A percentile compares a stretch with the other conserved stretches of the same genome.
Evolutionary conservation across 2,329 filamentous ascomycete genomes (phyloP).

Genomic region (Ceratocystis albifundus): DNA sequence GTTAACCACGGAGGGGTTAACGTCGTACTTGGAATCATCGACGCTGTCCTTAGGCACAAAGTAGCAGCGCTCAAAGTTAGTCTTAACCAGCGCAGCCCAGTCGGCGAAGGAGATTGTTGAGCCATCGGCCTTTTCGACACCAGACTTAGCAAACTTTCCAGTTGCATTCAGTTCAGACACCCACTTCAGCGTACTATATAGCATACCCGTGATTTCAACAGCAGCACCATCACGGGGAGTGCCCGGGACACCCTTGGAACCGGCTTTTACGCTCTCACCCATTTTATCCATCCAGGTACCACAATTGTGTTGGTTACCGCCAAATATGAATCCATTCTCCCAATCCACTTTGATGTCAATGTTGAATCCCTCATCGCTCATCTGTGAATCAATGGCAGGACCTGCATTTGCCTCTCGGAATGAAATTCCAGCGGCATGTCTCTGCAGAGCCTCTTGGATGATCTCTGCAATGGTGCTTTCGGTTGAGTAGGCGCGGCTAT

Average conservation of each 20-base stretch:
- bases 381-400: constrained; percentile 76
- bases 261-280: constrained; percentile 88
- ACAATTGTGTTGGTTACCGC: constrained; percentile 88
- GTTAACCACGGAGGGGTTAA: constrained; percentile 70
- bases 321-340: constrained; percentile 81
- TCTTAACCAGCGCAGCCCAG: constrained; percentile 71
- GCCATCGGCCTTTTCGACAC: constrained; percentile 56
- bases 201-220: constrained; percentile 84
- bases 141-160: constrained; percentile 60
- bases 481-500: constrained; percentile 72
- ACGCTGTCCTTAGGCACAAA: constrained; percentile 61
- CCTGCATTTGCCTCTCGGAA: constrained; percentile 94
- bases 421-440: constrained; percentile 79
- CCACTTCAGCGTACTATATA: constrained; percentile 85
- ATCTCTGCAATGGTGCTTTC: constrained; percentile 77
- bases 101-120: constrained; percentile 54
- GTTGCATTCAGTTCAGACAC: constrained; percentile 53
- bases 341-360: constrained; percentile 86
- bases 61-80: constrained; percentile 86
- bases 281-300: constrained; percentile 99
- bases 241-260: constrained; percentile 84
- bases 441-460: constrained; percentile 84
- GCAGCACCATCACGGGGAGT: constrained; percentile 95
- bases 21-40: constrained; percentile 65
- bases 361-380: constrained; percentile 85